These are phyloP conservation scores for Lizonia empirigonia DNA, from an alignment of 2,329 filamentous ascomycete genomes.

Conservation along the genomic window DNA sequence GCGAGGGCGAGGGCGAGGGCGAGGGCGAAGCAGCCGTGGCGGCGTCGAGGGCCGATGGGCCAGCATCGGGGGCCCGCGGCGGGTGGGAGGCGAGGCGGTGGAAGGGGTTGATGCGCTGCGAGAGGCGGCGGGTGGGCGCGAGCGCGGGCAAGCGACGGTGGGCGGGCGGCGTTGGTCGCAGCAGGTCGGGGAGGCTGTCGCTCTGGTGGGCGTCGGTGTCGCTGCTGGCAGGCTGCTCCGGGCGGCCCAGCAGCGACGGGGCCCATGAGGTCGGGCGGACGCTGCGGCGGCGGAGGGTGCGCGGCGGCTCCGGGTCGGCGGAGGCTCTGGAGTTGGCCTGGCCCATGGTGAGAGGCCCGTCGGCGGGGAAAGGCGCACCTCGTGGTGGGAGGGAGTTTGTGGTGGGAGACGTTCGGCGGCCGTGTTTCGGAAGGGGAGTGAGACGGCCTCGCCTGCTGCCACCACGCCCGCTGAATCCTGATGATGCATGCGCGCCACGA, in stretches of 20 bases:
- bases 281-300: conserved; percentile 33
- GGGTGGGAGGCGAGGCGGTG: conserved; percentile 37
- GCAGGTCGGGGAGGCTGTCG: conserved; percentile 11
- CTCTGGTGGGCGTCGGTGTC: neutral
- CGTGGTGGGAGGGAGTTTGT: neutral
- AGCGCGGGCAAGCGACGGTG: conserved; percentile 35
- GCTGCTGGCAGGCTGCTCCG: conserved; percentile 19
- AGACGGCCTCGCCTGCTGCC: neutral
- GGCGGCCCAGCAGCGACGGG: conserved; percentile 30
- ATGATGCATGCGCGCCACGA: neutral
- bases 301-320: neutral
- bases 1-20: neutral
- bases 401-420: neutral
- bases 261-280: conserved; percentile 44
- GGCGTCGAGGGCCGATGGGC: conserved; percentile 19
- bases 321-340: conserved; percentile 43
- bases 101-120: conserved; percentile 39
- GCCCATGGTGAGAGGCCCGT: conserved; percentile 45
- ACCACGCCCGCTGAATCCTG: neutral
- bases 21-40: neutral
- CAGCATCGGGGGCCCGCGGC: conserved; percentile 38
- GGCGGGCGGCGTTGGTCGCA: conserved; percentile 18
- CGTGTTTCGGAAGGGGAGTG: conserved; percentile 12
- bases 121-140: conserved; percentile 19
- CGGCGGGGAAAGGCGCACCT: conserved; percentile 32